Percentiles rank a stretch among this genome's conserved stretches.
These are phyloP conservation scores for Entophlyctis luteolus DNA, from an alignment of 192 early-diverging fungal species.

Conservation along the genomic window DNA sequence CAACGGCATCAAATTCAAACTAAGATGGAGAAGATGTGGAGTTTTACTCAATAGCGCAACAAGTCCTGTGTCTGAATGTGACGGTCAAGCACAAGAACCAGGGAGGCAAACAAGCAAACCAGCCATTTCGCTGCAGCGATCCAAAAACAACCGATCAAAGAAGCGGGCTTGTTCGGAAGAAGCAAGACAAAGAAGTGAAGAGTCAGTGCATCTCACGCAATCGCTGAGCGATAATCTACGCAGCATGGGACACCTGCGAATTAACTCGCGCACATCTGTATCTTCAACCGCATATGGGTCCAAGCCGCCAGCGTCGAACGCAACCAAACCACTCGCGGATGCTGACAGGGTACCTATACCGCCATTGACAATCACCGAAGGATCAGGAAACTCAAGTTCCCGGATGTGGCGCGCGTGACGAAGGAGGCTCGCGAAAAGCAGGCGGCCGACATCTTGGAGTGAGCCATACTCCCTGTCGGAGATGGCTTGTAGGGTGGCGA, in stretches of 20 bases:
- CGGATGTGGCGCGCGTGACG: too few relatives aligned
- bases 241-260: not conserved
- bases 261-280: not conserved
- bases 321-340: too few relatives aligned
- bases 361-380: too few relatives aligned
- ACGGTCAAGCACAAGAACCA: not conserved
- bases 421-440: too few relatives aligned
- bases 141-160: not conserved
- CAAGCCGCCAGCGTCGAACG: slow-evolving; percentile 9
- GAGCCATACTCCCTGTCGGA: too few relatives aligned
- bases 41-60: slow-evolving; percentile 1
- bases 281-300: slow-evolving; percentile 9
- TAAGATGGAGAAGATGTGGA: not conserved
- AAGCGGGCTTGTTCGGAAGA: not conserved
- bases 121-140: slow-evolving; percentile 21
- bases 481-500: too few relatives aligned
- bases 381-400: too few relatives aligned
- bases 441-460: too few relatives aligned
- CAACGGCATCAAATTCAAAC: slow-evolving; percentile 8
- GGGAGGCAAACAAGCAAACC: not conserved
- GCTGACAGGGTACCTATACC: too few relatives aligned
- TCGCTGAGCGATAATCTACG: not conserved
- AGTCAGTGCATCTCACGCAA: slow-evolving; percentile 17
- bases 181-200: not conserved
- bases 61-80: slow-evolving; percentile 5